Evolutionary conservation across 2,329 filamentous ascomycete genomes (phyloP).

Genomic region (Paecilomyces variotii): DNA sequence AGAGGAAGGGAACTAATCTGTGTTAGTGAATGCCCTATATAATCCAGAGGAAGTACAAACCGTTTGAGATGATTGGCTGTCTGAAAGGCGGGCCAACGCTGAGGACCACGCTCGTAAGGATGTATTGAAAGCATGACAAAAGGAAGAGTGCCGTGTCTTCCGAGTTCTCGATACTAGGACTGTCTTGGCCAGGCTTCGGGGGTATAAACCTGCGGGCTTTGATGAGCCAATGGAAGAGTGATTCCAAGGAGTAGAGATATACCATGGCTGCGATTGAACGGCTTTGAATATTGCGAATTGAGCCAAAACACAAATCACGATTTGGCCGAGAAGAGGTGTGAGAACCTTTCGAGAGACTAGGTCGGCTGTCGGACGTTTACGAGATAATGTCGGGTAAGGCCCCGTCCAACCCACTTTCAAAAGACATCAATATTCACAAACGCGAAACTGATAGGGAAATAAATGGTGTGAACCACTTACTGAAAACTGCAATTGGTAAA

Average conservation of each 20-base stretch:
- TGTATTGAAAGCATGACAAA: slow-evolving; percentile 89
- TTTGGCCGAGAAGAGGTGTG: slow-evolving; percentile 81
- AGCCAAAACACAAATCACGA: slow-evolving; percentile 67
- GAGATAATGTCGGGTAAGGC: slow-evolving; percentile 66
- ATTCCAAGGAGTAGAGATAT: slow-evolving; percentile 16
- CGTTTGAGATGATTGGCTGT: slow-evolving; percentile 69
- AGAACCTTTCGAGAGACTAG: slow-evolving; percentile 89
- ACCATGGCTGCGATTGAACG: slow-evolving; percentile 76
- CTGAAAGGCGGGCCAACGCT: slow-evolving; percentile 89
- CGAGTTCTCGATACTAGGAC: slow-evolving; percentile 82
- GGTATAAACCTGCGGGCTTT: slow-evolving; percentile 58
- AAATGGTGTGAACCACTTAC: slow-evolving; percentile 35
- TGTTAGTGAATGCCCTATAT: slow-evolving; percentile 14
- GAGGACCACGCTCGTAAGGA: slow-evolving; percentile 78
- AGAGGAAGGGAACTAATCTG: slow-evolving; percentile 66
- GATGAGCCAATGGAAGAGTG: slow-evolving; percentile 9
- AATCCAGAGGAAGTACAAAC: slow-evolving; percentile 42
- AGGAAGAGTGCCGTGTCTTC: slow-evolving; percentile 90
- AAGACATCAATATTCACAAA: not conserved
- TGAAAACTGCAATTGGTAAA: slow-evolving; percentile 92
- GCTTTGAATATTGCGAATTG: slow-evolving; percentile 67
- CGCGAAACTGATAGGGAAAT: slow-evolving; percentile 1
- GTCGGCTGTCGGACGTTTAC: slow-evolving; percentile 83
- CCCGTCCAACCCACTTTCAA: slow-evolving; percentile 81
- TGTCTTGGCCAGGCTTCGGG: slow-evolving; percentile 65